These are phyloP conservation scores for Oldenlandia corymbosa DNA, from an alignment of 257 asterid genomes.

Conservation along the genomic window DNA sequence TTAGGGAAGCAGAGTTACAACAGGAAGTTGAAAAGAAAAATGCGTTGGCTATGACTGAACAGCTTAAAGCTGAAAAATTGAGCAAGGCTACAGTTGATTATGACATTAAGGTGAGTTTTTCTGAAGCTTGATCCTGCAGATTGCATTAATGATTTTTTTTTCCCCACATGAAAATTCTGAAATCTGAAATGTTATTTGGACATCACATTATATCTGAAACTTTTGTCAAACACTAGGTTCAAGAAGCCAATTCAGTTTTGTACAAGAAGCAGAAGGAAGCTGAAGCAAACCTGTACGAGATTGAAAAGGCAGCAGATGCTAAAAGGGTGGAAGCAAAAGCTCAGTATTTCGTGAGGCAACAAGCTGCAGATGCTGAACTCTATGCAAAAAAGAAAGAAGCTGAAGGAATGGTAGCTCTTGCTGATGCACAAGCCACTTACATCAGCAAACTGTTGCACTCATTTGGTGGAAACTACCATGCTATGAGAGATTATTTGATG, in stretches of 20 bases:
- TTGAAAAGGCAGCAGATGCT: conserved; percentile 50
- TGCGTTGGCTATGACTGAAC: conserved; percentile 43
- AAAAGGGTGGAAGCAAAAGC: conserved; percentile 52
- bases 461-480: conserved; percentile 50
- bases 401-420: conserved; percentile 51
- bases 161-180: too few species aligned
- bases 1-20: conserved; percentile 56
- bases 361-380: conserved; percentile 40
- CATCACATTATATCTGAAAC: too few species aligned
- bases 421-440: conserved; percentile 59
- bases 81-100: conserved; percentile 59
- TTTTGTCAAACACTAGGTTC: too few species aligned
- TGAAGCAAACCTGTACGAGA: conserved; percentile 51
- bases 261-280: conserved; percentile 59
- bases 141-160: too few species aligned
- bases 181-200: too few species aligned
- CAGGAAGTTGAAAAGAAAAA: conserved; percentile 56
- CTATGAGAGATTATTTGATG: conserved; percentile 56
- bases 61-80: conserved; percentile 50
- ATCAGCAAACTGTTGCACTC: conserved; percentile 36
- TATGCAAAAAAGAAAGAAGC: conserved; percentile 61
- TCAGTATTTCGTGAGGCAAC: conserved; percentile 32
- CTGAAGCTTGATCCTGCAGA: too few species aligned
- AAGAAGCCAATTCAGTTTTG: conserved; percentile 64
- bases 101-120: conserved; percentile 41